Evolutionary conservation across 805 yeast species (phyloP), one percentile per base, ranked within the genome.

Genomic region (Candida maris): DNA sequence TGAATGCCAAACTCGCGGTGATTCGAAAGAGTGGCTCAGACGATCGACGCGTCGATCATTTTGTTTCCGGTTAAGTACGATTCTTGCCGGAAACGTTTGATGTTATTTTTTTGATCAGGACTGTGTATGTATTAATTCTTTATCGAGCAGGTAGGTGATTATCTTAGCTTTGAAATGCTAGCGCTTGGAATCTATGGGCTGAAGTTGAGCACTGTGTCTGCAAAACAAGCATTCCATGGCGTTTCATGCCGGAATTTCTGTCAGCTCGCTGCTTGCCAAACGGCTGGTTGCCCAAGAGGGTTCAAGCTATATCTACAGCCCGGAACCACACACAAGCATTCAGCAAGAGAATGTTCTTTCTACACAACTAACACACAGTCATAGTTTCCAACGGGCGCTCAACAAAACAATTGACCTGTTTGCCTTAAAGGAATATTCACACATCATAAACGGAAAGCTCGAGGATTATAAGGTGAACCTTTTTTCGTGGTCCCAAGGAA

Each of bases 401-500:
- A 37, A 23, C 10, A 34, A 37, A 19, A 15, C 37, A 6, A 18
- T 46, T 14, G 26, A 15, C n/a, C 18, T 46, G 14, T 40, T 37
- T 1, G 19, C 24, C 9, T 17, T 41, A 10, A 31, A 39, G 5
- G 17, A 29, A 10, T 23, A 25, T 4, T 19, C 33, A 22, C 20
- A 27, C 12, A 15, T 19, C 17, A 27, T 42, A 2, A 29, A 27
- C 2, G 48, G 45, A 5, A 24, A 26, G 7, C 19, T 46, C 4
- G 46, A 39, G 21, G 31, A 38, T 9, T 41, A 41, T 17, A 14
- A 18, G 4, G 16, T 35, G 17, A 24, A 32, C 12, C 17, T 38
- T 3, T 25, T 33, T 4, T 19, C 37, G 14, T 46, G 40, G 38
- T 32, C 38, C 1, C 28, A 36, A 2, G 48, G 46, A 5, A 12